Conservation (phyloP, 2,329 filamentous ascomycete species). For the Parasarocladium wereldwijsianum region DNA sequence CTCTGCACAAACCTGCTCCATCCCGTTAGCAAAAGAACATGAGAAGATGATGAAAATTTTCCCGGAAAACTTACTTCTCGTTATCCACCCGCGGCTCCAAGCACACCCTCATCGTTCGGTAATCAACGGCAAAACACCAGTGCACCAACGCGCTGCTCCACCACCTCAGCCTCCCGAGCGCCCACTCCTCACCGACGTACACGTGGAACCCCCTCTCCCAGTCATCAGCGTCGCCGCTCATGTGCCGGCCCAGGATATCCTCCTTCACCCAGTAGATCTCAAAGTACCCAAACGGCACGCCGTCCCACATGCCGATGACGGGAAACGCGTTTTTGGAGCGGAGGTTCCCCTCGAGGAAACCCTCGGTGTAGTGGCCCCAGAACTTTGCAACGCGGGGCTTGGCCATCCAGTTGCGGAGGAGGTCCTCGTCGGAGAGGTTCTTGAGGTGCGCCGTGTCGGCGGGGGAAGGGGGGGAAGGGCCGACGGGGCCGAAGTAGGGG, state of each 20-base stretch:
- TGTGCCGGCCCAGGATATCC: slow-evolving; percentile 57
- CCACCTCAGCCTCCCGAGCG: slow-evolving; percentile 61
- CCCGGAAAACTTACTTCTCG: slow-evolving; percentile 45
- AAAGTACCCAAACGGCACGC: slow-evolving; percentile 90
- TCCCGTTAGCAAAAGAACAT: not conserved
- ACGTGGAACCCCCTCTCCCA: slow-evolving; percentile 85
- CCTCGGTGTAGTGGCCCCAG: slow-evolving; percentile 57
- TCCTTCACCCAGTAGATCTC: slow-evolving; percentile 99
- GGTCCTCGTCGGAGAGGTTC: slow-evolving; percentile 33
- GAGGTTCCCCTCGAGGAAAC: slow-evolving; percentile 54
- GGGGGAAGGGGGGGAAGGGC: slow-evolving; percentile 16
- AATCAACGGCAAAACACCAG: slow-evolving; percentile 64
- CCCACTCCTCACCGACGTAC: slow-evolving; percentile 84
- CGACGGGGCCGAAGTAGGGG: slow-evolving; percentile 45
- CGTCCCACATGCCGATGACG: slow-evolving; percentile 85
- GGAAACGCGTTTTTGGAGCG: slow-evolving; percentile 68
- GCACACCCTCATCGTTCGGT: slow-evolving; percentile 67
- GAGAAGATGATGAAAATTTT: slow-evolving; percentile 1
- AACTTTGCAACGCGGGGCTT: slow-evolving; percentile 69
- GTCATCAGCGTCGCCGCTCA: slow-evolving; percentile 53
- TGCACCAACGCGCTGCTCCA: slow-evolving; percentile 87
- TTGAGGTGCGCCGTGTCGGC: slow-evolving; percentile 25
- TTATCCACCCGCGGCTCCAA: slow-evolving; percentile 91
- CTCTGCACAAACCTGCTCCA: slow-evolving; percentile 32
- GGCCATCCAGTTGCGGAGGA: slow-evolving; percentile 81